A percentile compares a stretch with the other conserved stretches of the same genome.
These are phyloP conservation scores for Trametes sp. DNA, from an alignment of 1,284 basidiomycete genomes.

Conservation along the genomic window DNA sequence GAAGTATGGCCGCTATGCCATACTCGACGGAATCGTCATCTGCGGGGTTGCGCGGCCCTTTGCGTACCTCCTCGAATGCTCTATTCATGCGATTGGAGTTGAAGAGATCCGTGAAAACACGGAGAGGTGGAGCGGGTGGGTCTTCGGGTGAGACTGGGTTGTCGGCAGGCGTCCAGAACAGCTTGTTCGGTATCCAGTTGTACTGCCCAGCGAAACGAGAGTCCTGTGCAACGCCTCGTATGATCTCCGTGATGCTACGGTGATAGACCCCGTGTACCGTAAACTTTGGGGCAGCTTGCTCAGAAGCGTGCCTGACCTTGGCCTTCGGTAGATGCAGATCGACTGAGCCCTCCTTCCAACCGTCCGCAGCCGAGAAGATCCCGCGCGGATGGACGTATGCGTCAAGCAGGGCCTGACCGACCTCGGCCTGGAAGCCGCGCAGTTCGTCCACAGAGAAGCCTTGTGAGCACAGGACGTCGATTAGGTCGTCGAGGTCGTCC, in stretches of 20 bases:
- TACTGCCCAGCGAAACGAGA: background rate
- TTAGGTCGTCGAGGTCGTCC: conserved; percentile 38
- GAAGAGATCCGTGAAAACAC: conserved; percentile 32
- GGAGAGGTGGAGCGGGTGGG: background rate
- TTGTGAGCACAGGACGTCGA: conserved; percentile 31
- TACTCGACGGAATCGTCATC: conserved; percentile 20
- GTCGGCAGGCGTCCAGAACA: conserved; percentile 11
- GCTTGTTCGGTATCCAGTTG: conserved; percentile 16
- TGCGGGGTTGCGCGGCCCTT: conserved; percentile 4
- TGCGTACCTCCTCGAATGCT: conserved; percentile 19
- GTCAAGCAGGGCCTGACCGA: conserved; percentile 27
- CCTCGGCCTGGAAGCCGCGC: conserved; percentile 17
- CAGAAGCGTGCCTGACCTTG: conserved; percentile 20
- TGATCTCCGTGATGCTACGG: conserved; percentile 12
- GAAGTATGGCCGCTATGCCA: conserved; percentile 23
- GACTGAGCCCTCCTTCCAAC: conserved; percentile 36
- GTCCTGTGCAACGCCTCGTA: conserved; percentile 7
- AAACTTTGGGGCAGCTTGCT: conserved; percentile 35
- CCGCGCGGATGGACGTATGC: background rate
- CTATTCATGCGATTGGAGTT: conserved; percentile 22
- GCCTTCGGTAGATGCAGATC: conserved; percentile 35
- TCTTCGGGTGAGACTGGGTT: background rate
- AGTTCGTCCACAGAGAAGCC: conserved; percentile 35
- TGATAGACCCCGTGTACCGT: conserved; percentile 35
- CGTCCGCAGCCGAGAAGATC: conserved; percentile 26